phyloP scores from a whole-genome alignment of 2,329 filamentous ascomycete species.

The Colletotrichum melonis region DNA sequence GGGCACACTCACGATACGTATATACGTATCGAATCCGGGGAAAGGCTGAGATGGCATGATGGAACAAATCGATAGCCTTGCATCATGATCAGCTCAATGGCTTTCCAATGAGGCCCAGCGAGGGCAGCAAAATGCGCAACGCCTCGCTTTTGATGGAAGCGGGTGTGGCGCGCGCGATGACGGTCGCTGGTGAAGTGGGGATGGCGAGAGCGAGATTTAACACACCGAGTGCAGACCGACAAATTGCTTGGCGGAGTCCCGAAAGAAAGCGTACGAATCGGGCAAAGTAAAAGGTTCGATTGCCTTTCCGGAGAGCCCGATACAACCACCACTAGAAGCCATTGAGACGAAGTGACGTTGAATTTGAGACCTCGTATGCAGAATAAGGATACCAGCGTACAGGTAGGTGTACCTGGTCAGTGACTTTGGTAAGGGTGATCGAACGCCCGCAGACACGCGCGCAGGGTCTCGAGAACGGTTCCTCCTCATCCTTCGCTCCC shows the following conservation, averaged over 20 bases:
- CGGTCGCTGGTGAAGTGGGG: background rate
- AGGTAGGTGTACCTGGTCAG: background rate
- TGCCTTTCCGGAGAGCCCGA: background rate
- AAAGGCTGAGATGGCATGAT: conserved; percentile 29
- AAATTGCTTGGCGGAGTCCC: background rate
- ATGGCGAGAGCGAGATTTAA: background rate
- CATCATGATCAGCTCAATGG: conserved; percentile 8
- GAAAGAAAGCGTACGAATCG: background rate
- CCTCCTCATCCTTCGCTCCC: conserved; percentile 5
- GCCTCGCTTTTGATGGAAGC: background rate
- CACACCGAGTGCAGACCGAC: conserved; percentile 28
- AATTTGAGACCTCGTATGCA: background rate
- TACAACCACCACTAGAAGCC: background rate
- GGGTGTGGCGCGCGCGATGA: background rate
- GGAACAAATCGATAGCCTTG: conserved; percentile 17
- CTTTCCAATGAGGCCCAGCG: background rate
- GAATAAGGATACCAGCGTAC: background rate
- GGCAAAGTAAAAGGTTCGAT: background rate
- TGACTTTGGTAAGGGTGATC: background rate
- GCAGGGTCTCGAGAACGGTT: conserved; percentile 1
- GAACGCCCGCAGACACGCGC: background rate
- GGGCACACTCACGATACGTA: conserved; percentile 32
- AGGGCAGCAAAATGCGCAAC: background rate
- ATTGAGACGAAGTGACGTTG: background rate
- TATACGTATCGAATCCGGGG: conserved; percentile 35